Percentiles rank a stretch among this genome's conserved stretches.
phyloP scores from a whole-genome alignment of 768 basidiomycete species.

The Naganishia onofrii region DNA sequence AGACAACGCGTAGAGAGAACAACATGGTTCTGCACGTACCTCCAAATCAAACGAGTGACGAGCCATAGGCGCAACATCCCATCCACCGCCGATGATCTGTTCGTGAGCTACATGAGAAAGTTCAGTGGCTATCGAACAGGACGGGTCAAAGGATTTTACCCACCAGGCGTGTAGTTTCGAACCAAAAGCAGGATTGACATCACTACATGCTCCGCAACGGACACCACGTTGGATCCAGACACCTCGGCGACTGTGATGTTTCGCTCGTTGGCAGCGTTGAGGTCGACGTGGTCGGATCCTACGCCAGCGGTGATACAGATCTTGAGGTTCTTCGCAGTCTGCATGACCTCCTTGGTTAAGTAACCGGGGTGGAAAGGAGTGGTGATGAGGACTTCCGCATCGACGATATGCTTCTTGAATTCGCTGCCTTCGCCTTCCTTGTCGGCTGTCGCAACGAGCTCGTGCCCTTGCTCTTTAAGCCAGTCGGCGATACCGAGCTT shows the following conservation, averaged over 20 bases:
- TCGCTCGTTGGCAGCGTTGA: constrained; percentile 78
- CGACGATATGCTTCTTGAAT: constrained; percentile 68
- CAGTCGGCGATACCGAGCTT: constrained; percentile 72
- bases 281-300: constrained; percentile 84
- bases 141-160: neutral
- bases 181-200: constrained; percentile 89
- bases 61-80: constrained; percentile 79
- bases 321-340: constrained; percentile 81
- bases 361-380: constrained; percentile 52
- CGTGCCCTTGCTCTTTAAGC: constrained; percentile 70
- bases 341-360: constrained; percentile 48
- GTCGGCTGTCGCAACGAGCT: constrained; percentile 70
- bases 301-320: constrained; percentile 87
- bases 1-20: no score
- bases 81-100: constrained; percentile 73
- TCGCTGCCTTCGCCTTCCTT: constrained; percentile 78
- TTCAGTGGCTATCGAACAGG: no score
- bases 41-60: constrained; percentile 85
- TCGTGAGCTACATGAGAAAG: constrained; percentile 58
- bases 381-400: constrained; percentile 43
- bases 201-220: constrained; percentile 68
- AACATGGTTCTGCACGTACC: constrained; percentile 51
- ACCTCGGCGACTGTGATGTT: constrained; percentile 77
- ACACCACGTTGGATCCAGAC: constrained; percentile 78
- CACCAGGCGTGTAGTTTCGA: constrained; percentile 68